Evolutionary conservation across 768 basidiomycete genomes (phyloP), one percentile per base, ranked within the genome.

Genomic region (Lentinus tigrinus): DNA sequence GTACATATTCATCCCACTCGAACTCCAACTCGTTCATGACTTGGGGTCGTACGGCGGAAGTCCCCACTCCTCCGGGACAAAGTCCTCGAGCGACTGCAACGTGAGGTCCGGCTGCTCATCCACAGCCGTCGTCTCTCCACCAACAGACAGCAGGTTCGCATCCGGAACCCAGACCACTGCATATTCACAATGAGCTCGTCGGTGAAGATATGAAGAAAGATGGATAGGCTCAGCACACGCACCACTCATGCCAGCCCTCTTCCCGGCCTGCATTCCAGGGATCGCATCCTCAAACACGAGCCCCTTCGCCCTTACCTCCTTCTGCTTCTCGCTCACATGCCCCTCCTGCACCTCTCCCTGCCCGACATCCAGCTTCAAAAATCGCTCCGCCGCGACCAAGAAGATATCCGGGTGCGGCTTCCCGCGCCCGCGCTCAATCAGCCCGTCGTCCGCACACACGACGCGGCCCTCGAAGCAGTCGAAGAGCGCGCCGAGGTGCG

Each of bases 121-220:
- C 11, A 75, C 79, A 47, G 52, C 74, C 57, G 64, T 81, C 73
- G n/a, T 71, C 73, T 75, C 77, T 4, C 85, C 70, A 3, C 77
- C 72, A 9, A 71, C 37, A 0, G 67, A 46, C 36, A 87, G 70
- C 6, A 95, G 74, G 55, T 88, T 85, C 7, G 78, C 65, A 65
- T 95, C 93, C 2, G 93, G 93, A 16, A 94, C 83, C 93, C 93
- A 95, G 2, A 92, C 77, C 31, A 93, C 92, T 93, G 63, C 31
- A 42, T 40, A 34, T 8, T 19, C 26, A 16, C 36, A 19, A n/a
- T 24, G 31, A 19, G 23, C 47, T 1, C 27, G 28, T 28, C 46
- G 11, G 19, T 44, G 47, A 37, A 26, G 27, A 47, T 42, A 58
- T 44, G 58, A 58, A 3, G 21, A 47, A 37, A 26, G 27, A 47